Evolutionary conservation across 495 filamentous ascomycete species (phyloP), one percentile per base, ranked within the genome.

Genomic region (Neohortaea acidophila): DNA sequence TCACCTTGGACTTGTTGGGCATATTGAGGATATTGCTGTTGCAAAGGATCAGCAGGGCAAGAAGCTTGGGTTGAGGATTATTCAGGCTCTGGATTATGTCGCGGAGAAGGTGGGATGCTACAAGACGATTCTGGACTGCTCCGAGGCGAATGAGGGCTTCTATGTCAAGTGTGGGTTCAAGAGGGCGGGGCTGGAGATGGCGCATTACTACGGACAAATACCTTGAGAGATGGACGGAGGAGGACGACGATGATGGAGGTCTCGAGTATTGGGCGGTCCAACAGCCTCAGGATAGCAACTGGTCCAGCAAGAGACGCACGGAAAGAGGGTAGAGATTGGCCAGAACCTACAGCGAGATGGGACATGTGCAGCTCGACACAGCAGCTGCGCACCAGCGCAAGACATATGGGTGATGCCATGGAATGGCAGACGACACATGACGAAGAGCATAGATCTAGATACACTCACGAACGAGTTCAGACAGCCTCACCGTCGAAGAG

Each of bases 111-210:
- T 84, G 34, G 85, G 84, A 18, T 92, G 84, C 62, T 94, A 93
- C 60, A 94, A 94, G 74, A 71, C 65, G 19, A 83, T 84, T 38
- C 66, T 84, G 20, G 79, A 84, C 45, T 84, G 79, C 56, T 77
- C 72, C 7, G 77, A 83, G 54, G 62, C 79, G 48, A 97, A 97
- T 58, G 84, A 94, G 62, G 89, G 85, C 12, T 97, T 97, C 66
- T 97, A 97, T 58, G 73, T 93, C 49, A 97, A 97, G 70, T 97
- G 89, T 57, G 91, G 87, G 29, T 96, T 91, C 59, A 81, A 83
- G 61, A 66, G 85, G 32, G 91, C 85, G 18, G 89, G 89, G 7
- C 60, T 94, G 36, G 84, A 97, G 60, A 97, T 97, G 89, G 89
- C 85, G 29, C 85, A 93, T 61, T 93, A 94, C 57, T 85, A 87